Evolutionary conservation across 208 protist genomes (phyloP).

Genomic region (Leishmania guyanensis): DNA sequence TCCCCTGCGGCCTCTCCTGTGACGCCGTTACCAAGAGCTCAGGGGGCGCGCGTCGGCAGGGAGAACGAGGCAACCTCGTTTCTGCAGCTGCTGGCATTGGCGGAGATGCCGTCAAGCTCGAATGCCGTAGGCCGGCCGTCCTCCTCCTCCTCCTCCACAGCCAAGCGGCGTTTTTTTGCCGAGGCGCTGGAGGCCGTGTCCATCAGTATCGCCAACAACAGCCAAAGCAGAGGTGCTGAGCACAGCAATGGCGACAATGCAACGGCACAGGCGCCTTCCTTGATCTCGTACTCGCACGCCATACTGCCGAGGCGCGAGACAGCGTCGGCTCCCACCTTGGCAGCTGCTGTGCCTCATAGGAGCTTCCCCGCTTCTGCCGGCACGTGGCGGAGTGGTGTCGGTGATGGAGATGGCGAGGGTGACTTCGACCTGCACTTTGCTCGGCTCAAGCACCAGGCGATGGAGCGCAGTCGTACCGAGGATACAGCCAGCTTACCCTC

Average conservation of each 20-base stretch:
- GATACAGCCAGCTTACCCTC: neutral
- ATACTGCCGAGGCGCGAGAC: conserved; percentile 9
- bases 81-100: conserved; percentile 22
- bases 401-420: conserved; percentile 11
- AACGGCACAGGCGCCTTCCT: neutral
- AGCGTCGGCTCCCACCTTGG: neutral
- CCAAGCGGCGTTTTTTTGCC: neutral
- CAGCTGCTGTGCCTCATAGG: neutral
- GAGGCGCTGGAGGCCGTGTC: neutral
- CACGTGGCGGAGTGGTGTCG: neutral
- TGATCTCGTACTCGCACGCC: conserved; percentile 11
- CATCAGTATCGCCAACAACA: neutral
- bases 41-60: neutral
- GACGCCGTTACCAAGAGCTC: neutral
- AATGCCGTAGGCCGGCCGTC: neutral
- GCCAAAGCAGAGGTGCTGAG: neutral
- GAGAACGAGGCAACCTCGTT: neutral
- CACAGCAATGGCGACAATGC: neutral
- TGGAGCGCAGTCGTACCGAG: conserved; percentile 7
- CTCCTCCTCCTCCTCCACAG: neutral
- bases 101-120: conserved; percentile 14
- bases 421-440: conserved; percentile 22
- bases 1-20: neutral
- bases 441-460: conserved; percentile 29
- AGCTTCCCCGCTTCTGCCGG: neutral